These are phyloP conservation scores for Spinacia oleracea DNA, from an alignment of 179 eudicot species.

Conservation along the genomic window DNA sequence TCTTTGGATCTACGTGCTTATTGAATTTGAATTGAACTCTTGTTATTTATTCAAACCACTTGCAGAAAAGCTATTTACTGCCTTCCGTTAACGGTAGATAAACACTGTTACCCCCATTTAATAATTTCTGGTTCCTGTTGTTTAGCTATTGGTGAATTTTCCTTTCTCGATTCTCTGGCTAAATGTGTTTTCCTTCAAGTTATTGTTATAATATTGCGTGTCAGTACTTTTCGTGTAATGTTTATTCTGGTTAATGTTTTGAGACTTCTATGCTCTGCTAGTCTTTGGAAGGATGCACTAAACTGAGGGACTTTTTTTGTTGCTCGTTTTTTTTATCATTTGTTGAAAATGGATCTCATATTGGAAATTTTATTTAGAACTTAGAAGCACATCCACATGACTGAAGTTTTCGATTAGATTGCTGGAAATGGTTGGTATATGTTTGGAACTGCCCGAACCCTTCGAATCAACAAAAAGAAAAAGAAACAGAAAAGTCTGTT, in stretches of 20 bases:
- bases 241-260: not conserved
- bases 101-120: not conserved
- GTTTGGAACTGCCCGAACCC: not conserved
- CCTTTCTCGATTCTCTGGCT: not conserved
- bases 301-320: not conserved
- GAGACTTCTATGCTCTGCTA: not conserved
- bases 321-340: not conserved
- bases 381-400: not conserved
- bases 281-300: too few relatives aligned
- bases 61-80: not conserved
- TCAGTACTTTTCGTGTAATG: not conserved
- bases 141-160: not conserved
- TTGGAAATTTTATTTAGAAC: not conserved
- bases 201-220: not conserved
- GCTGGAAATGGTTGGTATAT: not conserved
- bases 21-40: not conserved
- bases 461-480: not conserved
- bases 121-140: not conserved
- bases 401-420: not conserved
- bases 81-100: not conserved
- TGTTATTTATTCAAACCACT: not conserved
- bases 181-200: not conserved
- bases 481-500: not conserved
- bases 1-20: not conserved
- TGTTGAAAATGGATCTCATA: not conserved